These are phyloP conservation scores for Aspergillus campestris DNA, from an alignment of 495 filamentous ascomycete genomes.

Conservation along the genomic window DNA sequence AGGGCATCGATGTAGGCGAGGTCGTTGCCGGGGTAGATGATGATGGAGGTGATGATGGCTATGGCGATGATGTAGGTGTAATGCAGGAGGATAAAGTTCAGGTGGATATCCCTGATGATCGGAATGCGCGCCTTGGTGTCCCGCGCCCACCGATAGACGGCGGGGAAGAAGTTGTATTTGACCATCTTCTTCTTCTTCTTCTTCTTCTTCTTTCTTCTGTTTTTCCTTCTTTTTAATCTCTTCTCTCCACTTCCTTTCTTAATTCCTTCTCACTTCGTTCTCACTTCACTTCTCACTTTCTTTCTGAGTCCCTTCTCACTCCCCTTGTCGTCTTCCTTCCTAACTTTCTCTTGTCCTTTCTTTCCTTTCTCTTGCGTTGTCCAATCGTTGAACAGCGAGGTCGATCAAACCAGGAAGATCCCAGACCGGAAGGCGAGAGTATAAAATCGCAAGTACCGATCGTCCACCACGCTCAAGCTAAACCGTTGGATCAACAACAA, in stretches of 20 bases:
- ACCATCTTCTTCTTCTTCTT: not conserved
- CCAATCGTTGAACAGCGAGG: too few relatives aligned
- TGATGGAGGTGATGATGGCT: slow-evolving; percentile 61
- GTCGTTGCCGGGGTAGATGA: slow-evolving; percentile 55
- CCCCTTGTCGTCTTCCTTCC: not conserved
- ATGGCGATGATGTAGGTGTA: slow-evolving; percentile 74
- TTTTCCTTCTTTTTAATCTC: not conserved
- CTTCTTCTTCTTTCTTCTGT: not conserved
- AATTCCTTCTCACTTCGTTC: too few relatives aligned
- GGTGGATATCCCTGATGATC: slow-evolving; percentile 41
- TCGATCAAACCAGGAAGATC: too few relatives aligned
- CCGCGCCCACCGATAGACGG: slow-evolving; percentile 14
- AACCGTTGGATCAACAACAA: too few relatives aligned
- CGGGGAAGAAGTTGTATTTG: slow-evolving; percentile 24
- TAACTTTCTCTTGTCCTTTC: too few relatives aligned
- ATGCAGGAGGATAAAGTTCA: slow-evolving; percentile 82
- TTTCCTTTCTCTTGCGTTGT: too few relatives aligned
- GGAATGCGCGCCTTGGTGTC: slow-evolving; percentile 22
- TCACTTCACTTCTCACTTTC: not conserved
- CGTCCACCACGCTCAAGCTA: too few relatives aligned
- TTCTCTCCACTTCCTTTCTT: not conserved
- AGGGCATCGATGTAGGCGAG: slow-evolving; percentile 83
- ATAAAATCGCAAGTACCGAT: too few relatives aligned
- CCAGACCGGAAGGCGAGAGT: too few relatives aligned
- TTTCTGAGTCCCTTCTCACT: not conserved